Evolutionary conservation across 2,329 filamentous ascomycete genomes (phyloP).

Genomic region (Cyanodermella asteris): DNA sequence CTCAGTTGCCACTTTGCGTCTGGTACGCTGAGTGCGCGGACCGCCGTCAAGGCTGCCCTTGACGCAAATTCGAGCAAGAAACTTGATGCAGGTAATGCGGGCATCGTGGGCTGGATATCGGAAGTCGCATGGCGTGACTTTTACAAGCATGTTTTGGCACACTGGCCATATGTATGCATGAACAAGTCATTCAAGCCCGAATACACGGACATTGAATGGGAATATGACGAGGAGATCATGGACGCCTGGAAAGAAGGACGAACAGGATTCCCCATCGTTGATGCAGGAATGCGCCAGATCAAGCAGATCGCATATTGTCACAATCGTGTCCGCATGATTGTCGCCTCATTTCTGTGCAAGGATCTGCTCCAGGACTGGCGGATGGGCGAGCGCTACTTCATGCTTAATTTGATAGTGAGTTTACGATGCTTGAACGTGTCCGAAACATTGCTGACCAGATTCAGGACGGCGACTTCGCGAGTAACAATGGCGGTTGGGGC

Average conservation of each 20-base stretch:
- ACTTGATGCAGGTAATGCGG: conserved; percentile 43
- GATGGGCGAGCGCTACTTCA: conserved; percentile 61
- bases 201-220: conserved; percentile 65
- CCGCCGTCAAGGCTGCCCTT: conserved; percentile 40
- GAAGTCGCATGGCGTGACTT: conserved; percentile 78
- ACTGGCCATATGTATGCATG: conserved; percentile 62
- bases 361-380: conserved; percentile 69
- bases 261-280: conserved; percentile 66
- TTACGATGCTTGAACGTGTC: no score
- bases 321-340: conserved; percentile 68
- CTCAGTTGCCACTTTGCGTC: conserved; percentile 52
- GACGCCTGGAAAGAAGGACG: conserved; percentile 49
- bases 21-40: conserved; percentile 46
- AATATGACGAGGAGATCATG: conserved; percentile 49
- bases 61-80: conserved; percentile 37
- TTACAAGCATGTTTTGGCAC: conserved; percentile 62
- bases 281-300: conserved; percentile 68
- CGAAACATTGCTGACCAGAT: no score
- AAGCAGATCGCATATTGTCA: conserved; percentile 54
- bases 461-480: conserved; percentile 65
- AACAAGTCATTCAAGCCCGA: conserved; percentile 64
- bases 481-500: conserved; percentile 53
- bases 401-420: conserved; percentile 56
- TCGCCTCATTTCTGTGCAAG: conserved; percentile 60
- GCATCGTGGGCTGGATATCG: conserved; percentile 53